Percentiles rank a stretch among this genome's conserved stretches.
Conservation (phyloP, 257 asterid genomes). For the Nicotiana noctiflora region DNA sequence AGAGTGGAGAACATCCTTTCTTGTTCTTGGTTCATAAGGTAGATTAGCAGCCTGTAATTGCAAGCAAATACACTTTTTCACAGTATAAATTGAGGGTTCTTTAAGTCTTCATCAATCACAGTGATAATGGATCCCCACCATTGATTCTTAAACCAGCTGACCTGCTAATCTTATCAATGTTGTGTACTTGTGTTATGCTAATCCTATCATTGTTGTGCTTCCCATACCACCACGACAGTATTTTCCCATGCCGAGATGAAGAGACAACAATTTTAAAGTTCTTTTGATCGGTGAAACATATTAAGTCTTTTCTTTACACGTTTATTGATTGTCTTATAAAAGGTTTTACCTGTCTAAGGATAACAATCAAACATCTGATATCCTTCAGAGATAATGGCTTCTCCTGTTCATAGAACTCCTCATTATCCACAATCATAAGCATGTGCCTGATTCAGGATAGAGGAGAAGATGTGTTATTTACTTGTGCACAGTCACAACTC, state of each 20-base stretch:
- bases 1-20: background rate
- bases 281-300: background rate
- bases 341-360: slow-evolving; percentile 77
- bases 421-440: slow-evolving; percentile 89
- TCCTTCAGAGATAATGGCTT: slow-evolving; percentile 78
- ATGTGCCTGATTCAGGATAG: slow-evolving; percentile 64
- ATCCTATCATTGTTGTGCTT: background rate
- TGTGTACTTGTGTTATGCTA: background rate
- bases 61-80: background rate
- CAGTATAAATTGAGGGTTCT: background rate
- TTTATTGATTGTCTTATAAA: background rate
- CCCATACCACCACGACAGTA: background rate
- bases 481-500: slow-evolving; percentile 9
- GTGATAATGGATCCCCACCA: background rate
- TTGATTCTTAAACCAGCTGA: background rate
- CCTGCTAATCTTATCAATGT: background rate
- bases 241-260: background rate
- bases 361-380: slow-evolving; percentile 68
- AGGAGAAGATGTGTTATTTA: slow-evolving; percentile 13
- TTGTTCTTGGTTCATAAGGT: background rate
- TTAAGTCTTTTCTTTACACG: background rate
- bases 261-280: background rate
- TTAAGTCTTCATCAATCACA: background rate
- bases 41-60: background rate
- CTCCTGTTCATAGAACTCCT: slow-evolving; percentile 94